These are phyloP conservation scores for Coleophoma eucalyptorum DNA, from an alignment of 2,329 filamentous ascomycete genomes.

Conservation along the genomic window DNA sequence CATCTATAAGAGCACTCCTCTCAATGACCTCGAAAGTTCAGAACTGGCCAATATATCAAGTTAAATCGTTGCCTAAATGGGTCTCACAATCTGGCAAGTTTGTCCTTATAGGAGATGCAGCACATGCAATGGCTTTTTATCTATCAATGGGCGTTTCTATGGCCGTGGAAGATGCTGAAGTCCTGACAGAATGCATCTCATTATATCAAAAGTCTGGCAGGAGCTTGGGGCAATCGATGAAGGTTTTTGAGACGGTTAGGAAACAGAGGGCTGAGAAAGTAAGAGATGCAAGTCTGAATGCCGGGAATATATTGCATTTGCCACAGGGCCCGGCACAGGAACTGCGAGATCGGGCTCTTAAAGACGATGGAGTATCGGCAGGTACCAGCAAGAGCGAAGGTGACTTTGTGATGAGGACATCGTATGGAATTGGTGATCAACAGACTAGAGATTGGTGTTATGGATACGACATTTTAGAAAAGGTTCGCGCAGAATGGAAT, in stretches of 20 bases:
- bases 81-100: not conserved
- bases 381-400: not conserved
- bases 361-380: not conserved
- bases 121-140: conserved; percentile 5
- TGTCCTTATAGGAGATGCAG: not conserved
- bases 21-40: not conserved
- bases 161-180: not conserved
- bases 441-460: conserved; percentile 1
- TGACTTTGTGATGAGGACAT: not conserved
- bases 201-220: not conserved
- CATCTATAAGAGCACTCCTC: not conserved
- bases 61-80: not conserved
- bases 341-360: not conserved
- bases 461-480: not conserved
- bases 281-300: not conserved
- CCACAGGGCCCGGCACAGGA: not conserved
- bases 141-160: not conserved
- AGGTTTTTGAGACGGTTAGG: not conserved
- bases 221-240: not conserved
- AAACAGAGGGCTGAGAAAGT: not conserved
- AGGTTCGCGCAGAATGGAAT: not conserved
- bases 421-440: not conserved
- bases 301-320: not conserved
- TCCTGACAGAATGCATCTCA: not conserved
- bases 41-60: not conserved